These are phyloP conservation scores for Cryoendolithus antarcticus DNA, from an alignment of 2,329 filamentous ascomycete species.

Conservation along the genomic window DNA sequence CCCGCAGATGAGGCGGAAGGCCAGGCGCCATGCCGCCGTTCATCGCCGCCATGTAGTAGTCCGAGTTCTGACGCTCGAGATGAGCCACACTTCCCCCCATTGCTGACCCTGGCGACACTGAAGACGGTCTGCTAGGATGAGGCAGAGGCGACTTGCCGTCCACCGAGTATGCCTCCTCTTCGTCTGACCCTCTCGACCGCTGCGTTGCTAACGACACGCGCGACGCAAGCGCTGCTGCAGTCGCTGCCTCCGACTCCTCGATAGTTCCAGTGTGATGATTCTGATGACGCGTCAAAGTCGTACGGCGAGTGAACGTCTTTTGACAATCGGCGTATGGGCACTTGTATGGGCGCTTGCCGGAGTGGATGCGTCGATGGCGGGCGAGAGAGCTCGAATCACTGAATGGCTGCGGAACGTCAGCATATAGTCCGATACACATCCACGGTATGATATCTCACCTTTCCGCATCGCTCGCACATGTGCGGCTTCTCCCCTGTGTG, in stretches of 20 bases:
- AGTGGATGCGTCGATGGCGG: constrained; percentile 86
- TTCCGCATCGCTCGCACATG: constrained; percentile 91
- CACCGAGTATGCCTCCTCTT: constrained; percentile 49
- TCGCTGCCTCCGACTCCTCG: constrained; percentile 82
- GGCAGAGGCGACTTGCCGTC: constrained; percentile 62
- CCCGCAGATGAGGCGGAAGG: constrained; percentile 70
- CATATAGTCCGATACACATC: not conserved
- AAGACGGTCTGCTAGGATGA: constrained; percentile 64
- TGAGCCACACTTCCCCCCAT: constrained; percentile 52
- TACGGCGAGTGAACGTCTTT: constrained; percentile 94
- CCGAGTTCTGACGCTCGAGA: constrained; percentile 55
- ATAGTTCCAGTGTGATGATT: constrained; percentile 93
- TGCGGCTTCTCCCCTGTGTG: constrained; percentile 98
- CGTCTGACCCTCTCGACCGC: constrained; percentile 52
- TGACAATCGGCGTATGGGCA: constrained; percentile 96
- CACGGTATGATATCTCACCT: constrained; percentile 46
- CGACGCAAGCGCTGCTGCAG: constrained; percentile 67
- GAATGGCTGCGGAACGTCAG: constrained; percentile 53
- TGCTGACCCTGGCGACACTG: constrained; percentile 68
- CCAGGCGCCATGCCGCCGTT: constrained; percentile 31
- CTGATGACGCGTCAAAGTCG: constrained; percentile 87
- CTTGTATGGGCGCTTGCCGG: constrained; percentile 90
- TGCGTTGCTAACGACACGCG: constrained; percentile 31
- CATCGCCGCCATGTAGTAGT: constrained; percentile 70
- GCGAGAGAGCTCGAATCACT: constrained; percentile 95